Evolutionary conservation across 2,329 filamentous ascomycete species (phyloP).

Genomic region (Myriosclerotinia scirpicola): DNA sequence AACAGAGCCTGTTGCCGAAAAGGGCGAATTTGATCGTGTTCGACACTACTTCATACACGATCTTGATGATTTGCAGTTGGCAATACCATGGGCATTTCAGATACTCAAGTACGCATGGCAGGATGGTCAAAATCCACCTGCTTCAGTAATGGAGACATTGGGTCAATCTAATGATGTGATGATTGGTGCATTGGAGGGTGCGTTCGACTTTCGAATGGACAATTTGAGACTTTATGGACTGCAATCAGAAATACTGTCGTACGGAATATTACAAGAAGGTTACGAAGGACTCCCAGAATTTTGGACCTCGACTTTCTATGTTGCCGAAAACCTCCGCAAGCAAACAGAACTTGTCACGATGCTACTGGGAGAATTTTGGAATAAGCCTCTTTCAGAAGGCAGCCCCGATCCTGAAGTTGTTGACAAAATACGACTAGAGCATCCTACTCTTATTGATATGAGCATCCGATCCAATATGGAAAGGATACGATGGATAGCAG

Average conservation of each 20-base stretch:
- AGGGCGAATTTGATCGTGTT: conserved; percentile 74
- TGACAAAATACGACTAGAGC: conserved; percentile 52
- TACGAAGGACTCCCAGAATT: conserved; percentile 73
- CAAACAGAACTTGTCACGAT: conserved; percentile 54
- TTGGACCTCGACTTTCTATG: conserved; percentile 75
- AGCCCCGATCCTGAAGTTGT: conserved; percentile 36
- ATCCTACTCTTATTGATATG: conserved; percentile 55
- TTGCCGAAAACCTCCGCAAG: conserved; percentile 62
- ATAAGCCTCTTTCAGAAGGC: conserved; percentile 34
- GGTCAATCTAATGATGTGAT: conserved; percentile 75
- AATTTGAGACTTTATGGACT: conserved; percentile 74
- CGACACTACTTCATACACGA: conserved; percentile 86
- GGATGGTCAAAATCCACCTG: conserved; percentile 57
- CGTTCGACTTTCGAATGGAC: conserved; percentile 68
- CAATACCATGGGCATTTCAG: conserved; percentile 77
- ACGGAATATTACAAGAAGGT: conserved; percentile 61
- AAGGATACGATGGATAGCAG: conserved; percentile 56
- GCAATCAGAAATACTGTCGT: conserved; percentile 61
- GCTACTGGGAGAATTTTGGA: conserved; percentile 41
- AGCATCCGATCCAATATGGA: conserved; percentile 60
- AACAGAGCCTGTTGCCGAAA: conserved; percentile 60
- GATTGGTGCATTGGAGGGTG: conserved; percentile 60
- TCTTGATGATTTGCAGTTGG: conserved; percentile 67
- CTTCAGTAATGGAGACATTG: conserved; percentile 41
- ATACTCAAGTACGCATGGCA: conserved; percentile 72